phyloP scores from a whole-genome alignment of 1,284 basidiomycete species.

The Anthracocystis setariae region DNA sequence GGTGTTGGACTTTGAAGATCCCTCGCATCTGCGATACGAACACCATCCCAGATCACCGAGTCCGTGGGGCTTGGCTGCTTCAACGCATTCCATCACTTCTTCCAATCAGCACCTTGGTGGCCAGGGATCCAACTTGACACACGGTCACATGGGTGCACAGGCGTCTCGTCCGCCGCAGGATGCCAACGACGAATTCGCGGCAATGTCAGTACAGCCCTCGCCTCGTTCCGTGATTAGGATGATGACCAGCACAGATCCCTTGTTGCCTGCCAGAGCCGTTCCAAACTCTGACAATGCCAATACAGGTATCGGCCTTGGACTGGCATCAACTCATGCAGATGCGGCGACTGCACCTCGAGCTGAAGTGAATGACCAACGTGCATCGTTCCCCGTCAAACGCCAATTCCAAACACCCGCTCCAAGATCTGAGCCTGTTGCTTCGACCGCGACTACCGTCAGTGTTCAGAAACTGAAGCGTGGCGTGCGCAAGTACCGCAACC shows the following conservation, averaged over 20 bases:
- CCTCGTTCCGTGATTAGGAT: conserved; percentile 33
- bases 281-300: not conserved
- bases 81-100: conserved; percentile 5
- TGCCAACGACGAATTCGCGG: conserved; percentile 12
- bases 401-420: not conserved
- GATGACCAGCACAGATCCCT: conserved; percentile 41
- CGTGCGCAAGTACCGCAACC: conserved; percentile 43
- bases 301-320: conserved; percentile 7
- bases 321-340: conserved; percentile 5
- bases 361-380: conserved; percentile 4
- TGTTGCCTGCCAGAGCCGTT: conserved; percentile 22
- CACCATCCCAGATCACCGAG: conserved; percentile 17
- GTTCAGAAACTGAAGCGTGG: conserved; percentile 10
- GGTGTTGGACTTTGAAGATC: conserved; percentile 10
- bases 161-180: conserved; percentile 10
- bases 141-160: not conserved
- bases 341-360: not conserved
- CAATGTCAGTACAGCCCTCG: conserved; percentile 20
- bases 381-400: conserved; percentile 1
- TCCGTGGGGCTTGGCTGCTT: conserved; percentile 22
- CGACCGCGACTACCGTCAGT: not conserved
- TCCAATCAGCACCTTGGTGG: conserved; percentile 2
- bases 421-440: not conserved
- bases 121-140: not conserved
- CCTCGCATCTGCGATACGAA: conserved; percentile 4